Conservation (phyloP, 192 early-diverging fungal genomes). For the Mortierella antarctica region DNA sequence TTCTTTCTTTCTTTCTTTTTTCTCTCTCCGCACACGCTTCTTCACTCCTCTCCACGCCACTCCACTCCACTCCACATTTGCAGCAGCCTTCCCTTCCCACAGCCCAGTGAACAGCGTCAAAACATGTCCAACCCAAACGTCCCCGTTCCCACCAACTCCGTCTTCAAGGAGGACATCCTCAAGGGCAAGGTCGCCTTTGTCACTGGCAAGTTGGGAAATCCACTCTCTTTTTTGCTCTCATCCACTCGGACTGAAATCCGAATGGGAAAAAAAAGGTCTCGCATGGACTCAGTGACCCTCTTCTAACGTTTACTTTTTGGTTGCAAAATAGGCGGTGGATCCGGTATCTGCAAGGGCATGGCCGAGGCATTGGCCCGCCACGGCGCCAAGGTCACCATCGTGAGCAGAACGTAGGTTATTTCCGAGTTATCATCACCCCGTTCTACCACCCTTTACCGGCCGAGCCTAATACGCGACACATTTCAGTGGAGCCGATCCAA, state of each 20-base stretch:
- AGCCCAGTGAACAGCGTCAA: not conserved
- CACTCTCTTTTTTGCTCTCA: not conserved
- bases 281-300: not conserved
- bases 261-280: slow-evolving; percentile 4
- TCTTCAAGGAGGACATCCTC: slow-evolving; percentile 61
- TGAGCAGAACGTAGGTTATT: slow-evolving; percentile 64
- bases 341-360: slow-evolving; percentile 77
- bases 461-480: not conserved
- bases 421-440: not conserved
- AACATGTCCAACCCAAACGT: slow-evolving; percentile 34
- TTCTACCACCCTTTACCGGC: not conserved
- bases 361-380: slow-evolving; percentile 71
- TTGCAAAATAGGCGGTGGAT: slow-evolving; percentile 55
- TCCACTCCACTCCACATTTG: not conserved
- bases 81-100: not conserved
- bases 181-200: slow-evolving; percentile 73
- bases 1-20: slow-evolving; percentile 33
- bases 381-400: slow-evolving; percentile 70
- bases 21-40: slow-evolving; percentile 10
- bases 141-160: slow-evolving; percentile 35
- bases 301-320: not conserved
- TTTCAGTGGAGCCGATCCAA: not conserved
- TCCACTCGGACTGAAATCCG: not conserved
- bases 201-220: slow-evolving; percentile 46
- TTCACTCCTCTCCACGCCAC: not conserved